Base-by-base conservation (phyloP, 345 rosid genomes). In the Melastoma malabathricum region DNA sequence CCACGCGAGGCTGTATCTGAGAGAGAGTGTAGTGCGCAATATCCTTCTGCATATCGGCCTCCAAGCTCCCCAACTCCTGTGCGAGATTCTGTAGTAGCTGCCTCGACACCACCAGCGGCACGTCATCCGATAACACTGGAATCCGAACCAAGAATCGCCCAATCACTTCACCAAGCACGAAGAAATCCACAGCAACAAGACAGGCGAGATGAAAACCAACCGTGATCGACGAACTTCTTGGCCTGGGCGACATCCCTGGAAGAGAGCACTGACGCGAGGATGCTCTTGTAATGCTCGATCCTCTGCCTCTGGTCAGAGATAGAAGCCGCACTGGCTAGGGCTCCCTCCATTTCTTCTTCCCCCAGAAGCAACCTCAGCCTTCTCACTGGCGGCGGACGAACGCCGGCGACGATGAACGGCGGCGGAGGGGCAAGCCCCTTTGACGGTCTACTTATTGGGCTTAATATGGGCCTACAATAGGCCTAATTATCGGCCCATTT, bases 1-100 rank as follows among this genome's bases (percentile, higher is more conserved):
- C 96, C 54, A 87, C 96, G 47, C 98, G 79, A 13, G 93, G 96
- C 66, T 92, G 98, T 78, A 92, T 92, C 78, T 84, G 98, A 23
- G 87, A 69, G 19, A 92, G 95, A 39, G 88, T 84, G 64, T 79
- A 80, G 57, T 80, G 79, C 6, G 95, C 89, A 72, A 84, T 84
- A 58, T 92, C 97, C 78, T 87, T 92, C 48, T 92, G 95, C 15
- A 76, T 69, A 48, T 82, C 93, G 13, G 94, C 71, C 64, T 75
- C 81, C 64, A 90, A 73, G 58, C 79, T 78, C 68, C 84, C 94
- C 39, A 90, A 47, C 55, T 90, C 98, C 67, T 83, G 94, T 0
- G 92, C 92, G 48, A 86, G 83, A 47, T 71, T 78, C 67, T 90
- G 98, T 70, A 90, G 60, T 62, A 89, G 80, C 76, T 89, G 98